Evolutionary conservation across 352 stramenopile species (phyloP).

Genomic region (Globisporangium heterothallicum): DNA sequence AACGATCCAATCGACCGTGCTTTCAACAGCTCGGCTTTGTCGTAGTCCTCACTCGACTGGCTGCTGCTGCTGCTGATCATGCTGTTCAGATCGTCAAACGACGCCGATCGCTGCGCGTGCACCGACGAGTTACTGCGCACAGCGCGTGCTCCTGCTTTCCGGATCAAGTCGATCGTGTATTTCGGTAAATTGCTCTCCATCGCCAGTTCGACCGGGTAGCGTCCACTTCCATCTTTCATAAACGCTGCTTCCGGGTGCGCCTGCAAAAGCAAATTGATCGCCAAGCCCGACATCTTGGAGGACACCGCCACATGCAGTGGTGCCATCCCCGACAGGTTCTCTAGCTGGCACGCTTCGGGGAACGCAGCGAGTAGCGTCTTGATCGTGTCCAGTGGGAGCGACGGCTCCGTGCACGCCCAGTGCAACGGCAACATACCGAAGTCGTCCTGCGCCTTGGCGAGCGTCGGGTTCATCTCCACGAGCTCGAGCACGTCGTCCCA

Average conservation of each 20-base stretch:
- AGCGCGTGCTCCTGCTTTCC: constrained; percentile 41
- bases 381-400: constrained; percentile 40
- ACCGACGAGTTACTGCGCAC: constrained; percentile 27
- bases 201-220: constrained; percentile 61
- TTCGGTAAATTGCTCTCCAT: constrained; percentile 55
- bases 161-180: constrained; percentile 67
- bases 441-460: constrained; percentile 68
- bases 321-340: constrained; percentile 77
- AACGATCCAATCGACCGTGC: constrained; percentile 42
- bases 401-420: constrained; percentile 72
- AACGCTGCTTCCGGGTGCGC: constrained; percentile 22
- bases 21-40: constrained; percentile 34
- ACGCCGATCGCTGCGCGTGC: constrained; percentile 30
- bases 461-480: constrained; percentile 25
- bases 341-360: constrained; percentile 43
- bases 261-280: constrained; percentile 51
- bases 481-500: constrained; percentile 50
- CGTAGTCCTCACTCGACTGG: constrained; percentile 16
- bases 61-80: constrained; percentile 17
- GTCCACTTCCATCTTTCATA: constrained; percentile 44
- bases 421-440: constrained; percentile 83
- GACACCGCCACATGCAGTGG: constrained; percentile 79
- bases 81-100: constrained; percentile 25
- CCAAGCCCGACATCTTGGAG: constrained; percentile 50
- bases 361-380: constrained; percentile 43